Evolutionary conservation across 257 asterid genomes (phyloP), one percentile per base, ranked within the genome.

Genomic region (Solanum dulcamara): DNA sequence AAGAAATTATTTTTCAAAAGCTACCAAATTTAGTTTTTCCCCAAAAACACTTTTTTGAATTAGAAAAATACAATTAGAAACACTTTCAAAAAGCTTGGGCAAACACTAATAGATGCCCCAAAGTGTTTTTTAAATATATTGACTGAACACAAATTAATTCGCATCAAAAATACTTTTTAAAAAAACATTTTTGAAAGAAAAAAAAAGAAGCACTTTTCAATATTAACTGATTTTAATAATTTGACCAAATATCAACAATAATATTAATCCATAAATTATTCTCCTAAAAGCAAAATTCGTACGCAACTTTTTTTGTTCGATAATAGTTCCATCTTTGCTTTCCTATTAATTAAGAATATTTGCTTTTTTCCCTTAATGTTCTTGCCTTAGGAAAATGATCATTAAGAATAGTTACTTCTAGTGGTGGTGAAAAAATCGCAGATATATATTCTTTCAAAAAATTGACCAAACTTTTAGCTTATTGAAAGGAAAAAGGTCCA

Each of bases 141-240:
- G 13, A 0, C 0, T 28, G 20, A 55, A 55, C 1, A 55, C 13
- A 55, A 0, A 22, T 2, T 0, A 0, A 55, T 55, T 22, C 0
- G 22, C 6, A 55, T 3, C 13, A 5, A 0, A 51, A 5, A n/a
- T n/a, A n/a, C n/a, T n/a, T n/a, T n/a, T n/a, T n/a, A 17, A 44
- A 44, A 13, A 55, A 55, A 55, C 5, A 9, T 6, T 4, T 18
- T n/a, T n/a, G n/a, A n/a, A n/a, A n/a, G n/a, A n/a, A n/a, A n/a
- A n/a, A n/a, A n/a, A n/a, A n/a, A n/a, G n/a, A n/a, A n/a, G n/a
- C n/a, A n/a, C n/a, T n/a, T 51, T 51, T 18, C 1, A 57, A 57
- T 5, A 22, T 9, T 57, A 57, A 57, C n/a, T 55, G 0, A 3
- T 55, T 55, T 55, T 38, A 0, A 55, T 3, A 55, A 0, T 1